These are phyloP conservation scores for Phytopythium cucurbitacearum DNA, from an alignment of 352 stramenopile genomes.

Conservation along the genomic window DNA sequence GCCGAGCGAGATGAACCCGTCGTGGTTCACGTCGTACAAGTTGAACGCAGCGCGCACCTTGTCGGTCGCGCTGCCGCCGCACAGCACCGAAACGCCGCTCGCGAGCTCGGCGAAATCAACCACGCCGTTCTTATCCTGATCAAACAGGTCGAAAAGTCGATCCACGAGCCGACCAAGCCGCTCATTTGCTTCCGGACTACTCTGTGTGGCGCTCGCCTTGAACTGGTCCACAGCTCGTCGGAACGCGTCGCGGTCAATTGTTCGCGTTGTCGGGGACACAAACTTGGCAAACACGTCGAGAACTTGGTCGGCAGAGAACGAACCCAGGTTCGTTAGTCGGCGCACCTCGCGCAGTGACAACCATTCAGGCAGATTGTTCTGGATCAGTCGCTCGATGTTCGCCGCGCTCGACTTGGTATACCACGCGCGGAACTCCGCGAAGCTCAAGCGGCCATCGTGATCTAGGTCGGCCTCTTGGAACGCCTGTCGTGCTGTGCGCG, in stretches of 20 bases:
- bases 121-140: conserved; percentile 73
- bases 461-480: conserved; percentile 74
- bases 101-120: conserved; percentile 82
- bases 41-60: conserved; percentile 82
- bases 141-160: conserved; percentile 78
- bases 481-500: conserved; percentile 61
- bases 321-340: conserved; percentile 67
- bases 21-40: conserved; percentile 86
- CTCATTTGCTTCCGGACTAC: conserved; percentile 22
- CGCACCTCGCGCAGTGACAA: conserved; percentile 72
- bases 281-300: conserved; percentile 76
- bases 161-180: conserved; percentile 62
- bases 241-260: conserved; percentile 65
- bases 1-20: conserved; percentile 79
- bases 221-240: conserved; percentile 59
- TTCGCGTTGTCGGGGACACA: conserved; percentile 47
- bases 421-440: conserved; percentile 78
- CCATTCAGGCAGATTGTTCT: conserved; percentile 77
- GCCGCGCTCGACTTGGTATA: conserved; percentile 70
- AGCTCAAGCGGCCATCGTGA: conserved; percentile 63
- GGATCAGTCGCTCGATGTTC: conserved; percentile 74
- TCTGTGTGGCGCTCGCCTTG: conserved; percentile 15
- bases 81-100: conserved; percentile 76
- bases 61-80: conserved; percentile 57
- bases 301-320: conserved; percentile 68